Evolutionary conservation across 2,329 filamentous ascomycete genomes (phyloP).

Genomic region (Elsinoe ampelina): DNA sequence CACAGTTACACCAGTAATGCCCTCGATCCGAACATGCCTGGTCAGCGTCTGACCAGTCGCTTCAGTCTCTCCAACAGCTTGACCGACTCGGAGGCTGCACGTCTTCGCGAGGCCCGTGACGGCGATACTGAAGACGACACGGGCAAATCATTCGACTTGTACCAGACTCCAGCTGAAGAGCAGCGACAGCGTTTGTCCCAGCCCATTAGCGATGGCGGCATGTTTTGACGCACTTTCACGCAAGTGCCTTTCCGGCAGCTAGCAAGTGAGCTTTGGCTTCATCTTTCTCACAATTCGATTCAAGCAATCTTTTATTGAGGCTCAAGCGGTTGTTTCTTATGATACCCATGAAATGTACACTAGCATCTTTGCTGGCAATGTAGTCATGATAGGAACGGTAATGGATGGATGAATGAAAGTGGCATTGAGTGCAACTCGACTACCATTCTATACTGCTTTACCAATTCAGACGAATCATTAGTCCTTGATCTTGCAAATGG

Average conservation of each 20-base stretch:
- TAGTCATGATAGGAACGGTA: conserved; percentile 8
- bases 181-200: neutral
- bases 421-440: too few relatives aligned
- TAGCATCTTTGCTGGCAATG: neutral
- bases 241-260: neutral
- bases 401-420: neutral
- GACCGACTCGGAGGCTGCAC: conserved; percentile 12
- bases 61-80: conserved; percentile 12
- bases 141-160: conserved; percentile 9
- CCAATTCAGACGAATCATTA: neutral
- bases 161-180: conserved; percentile 9
- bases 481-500: neutral
- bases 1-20: conserved; percentile 8
- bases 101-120: conserved; percentile 5
- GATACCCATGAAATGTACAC: conserved; percentile 11
- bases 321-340: conserved; percentile 11
- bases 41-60: conserved; percentile 9
- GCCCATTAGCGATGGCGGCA: conserved; percentile 6
- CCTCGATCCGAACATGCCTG: conserved; percentile 16
- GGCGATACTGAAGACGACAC: conserved; percentile 4
- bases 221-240: conserved; percentile 7
- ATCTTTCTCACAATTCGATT: conserved; percentile 8
- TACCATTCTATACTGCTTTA: neutral
- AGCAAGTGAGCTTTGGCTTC: neutral
- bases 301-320: conserved; percentile 11